Evolutionary conservation across 306 rosid genomes (phyloP), one percentile per base, ranked within the genome.

Genomic region (Trifolium dubium): DNA sequence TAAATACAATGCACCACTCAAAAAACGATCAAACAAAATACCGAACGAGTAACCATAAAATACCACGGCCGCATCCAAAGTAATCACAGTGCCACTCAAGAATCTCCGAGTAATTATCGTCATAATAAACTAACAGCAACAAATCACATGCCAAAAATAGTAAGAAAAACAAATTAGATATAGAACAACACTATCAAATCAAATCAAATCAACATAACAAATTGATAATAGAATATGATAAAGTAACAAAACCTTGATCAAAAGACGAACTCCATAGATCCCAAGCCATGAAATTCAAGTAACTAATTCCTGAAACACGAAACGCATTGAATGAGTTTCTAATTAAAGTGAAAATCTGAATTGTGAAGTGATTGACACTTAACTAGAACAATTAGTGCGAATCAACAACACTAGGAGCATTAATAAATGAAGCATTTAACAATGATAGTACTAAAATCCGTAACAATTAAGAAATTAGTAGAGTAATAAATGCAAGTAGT

Each of bases 261-360:
- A 29, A 73, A 55, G 92, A 34, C 15, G 87, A 73, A 78, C 84
- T 75, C 97, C 97, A 89, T 2, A 86, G 86, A 86, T 88, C 89
- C 84, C 80, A 82, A 76, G 59, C 96, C 97, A 86, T 89, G 89
- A 80, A 67, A 34, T 15, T 39, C 19, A n/a, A 28, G 28, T 11
- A 69, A 50, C 64, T 75, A 58, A 68, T 79, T 40, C 92, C 92
- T 88, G 89, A 76, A 75, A 78, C 17, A 47, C n/a, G 62, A 71
- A 31, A 60, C 1, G 23, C 23, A 23, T 23, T 23, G 23, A 23
- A 23, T 23, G 23, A 23, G 23, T 23, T 23, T 23, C 23, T 23
- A 23, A 23, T 23, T 23, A 23, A 23, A 23, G 23, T 23, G 23
- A 23, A 23, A 23, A 23, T 23, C 23, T 23, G 23, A 23, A 23